Evolutionary conservation across 1,284 basidiomycete genomes (phyloP).

Genomic region (Phylloboletellus chloephorus): DNA sequence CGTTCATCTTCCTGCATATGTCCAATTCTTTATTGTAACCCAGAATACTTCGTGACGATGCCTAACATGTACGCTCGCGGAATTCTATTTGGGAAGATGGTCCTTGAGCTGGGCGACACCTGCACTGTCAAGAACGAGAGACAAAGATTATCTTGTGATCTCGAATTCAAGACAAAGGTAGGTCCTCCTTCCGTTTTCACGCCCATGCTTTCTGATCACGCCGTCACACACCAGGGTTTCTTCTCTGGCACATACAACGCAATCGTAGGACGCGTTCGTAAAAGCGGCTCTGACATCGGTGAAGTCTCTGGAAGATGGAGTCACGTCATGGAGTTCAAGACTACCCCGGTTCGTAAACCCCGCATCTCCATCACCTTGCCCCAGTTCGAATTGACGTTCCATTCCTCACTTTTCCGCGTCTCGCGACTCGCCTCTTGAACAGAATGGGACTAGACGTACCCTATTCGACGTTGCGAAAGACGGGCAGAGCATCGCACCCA

Average conservation of each 20-base stretch:
- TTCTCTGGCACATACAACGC: conserved; percentile 96
- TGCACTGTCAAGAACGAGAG: conserved; percentile 83
- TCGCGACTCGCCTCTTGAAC: conserved; percentile 1
- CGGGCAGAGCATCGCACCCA: conserved; percentile 70
- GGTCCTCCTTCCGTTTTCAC: conserved; percentile 5
- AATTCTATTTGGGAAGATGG: conserved; percentile 97
- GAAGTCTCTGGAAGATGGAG: conserved; percentile 93
- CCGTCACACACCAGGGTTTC: conserved; percentile 65
- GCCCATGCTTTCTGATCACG: background rate
- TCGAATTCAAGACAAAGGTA: conserved; percentile 98
- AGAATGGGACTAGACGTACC: conserved; percentile 67
- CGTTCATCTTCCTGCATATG: conserved; percentile 3
- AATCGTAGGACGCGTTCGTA: conserved; percentile 77
- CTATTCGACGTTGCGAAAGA: conserved; percentile 83
- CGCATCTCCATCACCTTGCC: no score
- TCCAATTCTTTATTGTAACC: conserved; percentile 6
- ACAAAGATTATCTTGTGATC: conserved; percentile 71
- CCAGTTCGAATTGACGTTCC: conserved; percentile 6
- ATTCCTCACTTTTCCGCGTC: background rate
- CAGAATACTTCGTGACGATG: conserved; percentile 87
- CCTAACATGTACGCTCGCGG: conserved; percentile 98
- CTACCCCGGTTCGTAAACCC: conserved; percentile 48
- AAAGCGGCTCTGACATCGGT: conserved; percentile 65
- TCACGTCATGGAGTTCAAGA: conserved; percentile 84
- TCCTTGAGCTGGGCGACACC: conserved; percentile 91